Evolutionary conservation across 345 rosid genomes (phyloP).

Genomic region (Melastoma malabathricum): DNA sequence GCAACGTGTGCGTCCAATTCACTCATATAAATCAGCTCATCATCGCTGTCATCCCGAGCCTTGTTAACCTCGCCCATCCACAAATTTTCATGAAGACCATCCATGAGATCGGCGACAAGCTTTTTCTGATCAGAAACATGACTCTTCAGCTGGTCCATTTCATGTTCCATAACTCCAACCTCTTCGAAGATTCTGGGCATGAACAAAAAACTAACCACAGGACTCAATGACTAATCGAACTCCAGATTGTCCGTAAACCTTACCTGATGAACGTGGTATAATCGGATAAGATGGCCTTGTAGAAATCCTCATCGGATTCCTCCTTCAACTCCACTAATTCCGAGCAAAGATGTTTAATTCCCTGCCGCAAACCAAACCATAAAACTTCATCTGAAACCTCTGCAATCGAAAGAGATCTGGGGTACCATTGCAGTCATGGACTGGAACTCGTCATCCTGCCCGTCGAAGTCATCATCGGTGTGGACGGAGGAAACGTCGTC

Average conservation of each 20-base stretch:
- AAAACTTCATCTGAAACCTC: background rate
- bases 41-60: constrained; percentile 2
- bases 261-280: constrained; percentile 42
- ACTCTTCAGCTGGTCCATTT: constrained; percentile 26
- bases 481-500: constrained; percentile 13
- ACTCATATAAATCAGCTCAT: constrained; percentile 12
- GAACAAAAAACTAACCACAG: background rate
- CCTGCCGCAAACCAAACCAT: constrained; percentile 16
- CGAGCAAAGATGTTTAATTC: constrained; percentile 38
- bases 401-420: background rate
- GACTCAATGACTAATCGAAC: no score
- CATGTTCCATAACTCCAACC: constrained; percentile 25
- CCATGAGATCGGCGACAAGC: constrained; percentile 28
- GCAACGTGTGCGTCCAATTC: constrained; percentile 20
- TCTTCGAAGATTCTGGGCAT: constrained; percentile 37
- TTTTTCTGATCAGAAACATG: constrained; percentile 29
- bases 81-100: constrained; percentile 16
- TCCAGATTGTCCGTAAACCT: no score
- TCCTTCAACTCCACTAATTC: constrained; percentile 47
- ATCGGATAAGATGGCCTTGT: constrained; percentile 23
- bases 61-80: constrained; percentile 22
- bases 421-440: constrained; percentile 48
- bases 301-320: constrained; percentile 48
- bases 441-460: constrained; percentile 23
- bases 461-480: constrained; percentile 7